phyloP scores from a whole-genome alignment of 2,329 filamentous ascomycete genomes.

The Xenoacremonium recifei region DNA sequence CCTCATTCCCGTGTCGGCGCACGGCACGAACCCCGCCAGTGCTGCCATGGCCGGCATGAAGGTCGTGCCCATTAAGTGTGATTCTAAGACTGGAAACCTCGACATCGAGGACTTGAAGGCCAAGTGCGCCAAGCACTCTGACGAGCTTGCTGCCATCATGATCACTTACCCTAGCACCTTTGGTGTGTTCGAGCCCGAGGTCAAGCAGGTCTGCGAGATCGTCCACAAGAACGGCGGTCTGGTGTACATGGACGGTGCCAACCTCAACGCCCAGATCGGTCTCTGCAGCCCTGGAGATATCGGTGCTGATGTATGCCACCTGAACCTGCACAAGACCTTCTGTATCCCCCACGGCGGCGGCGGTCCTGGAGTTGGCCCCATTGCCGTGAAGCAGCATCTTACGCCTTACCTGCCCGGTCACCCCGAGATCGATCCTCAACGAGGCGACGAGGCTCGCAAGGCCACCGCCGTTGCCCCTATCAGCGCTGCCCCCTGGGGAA shows the following conservation, averaged over 20 bases:
- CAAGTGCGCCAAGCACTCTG: constrained; percentile 85
- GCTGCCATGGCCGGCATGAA: constrained; percentile 96
- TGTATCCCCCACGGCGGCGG: constrained; percentile 96
- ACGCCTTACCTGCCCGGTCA: constrained; percentile 59
- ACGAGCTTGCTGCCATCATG: constrained; percentile 90
- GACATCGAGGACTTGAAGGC: constrained; percentile 84
- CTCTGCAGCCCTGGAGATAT: constrained; percentile 93
- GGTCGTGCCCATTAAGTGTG: constrained; percentile 89
- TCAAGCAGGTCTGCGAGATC: constrained; percentile 81
- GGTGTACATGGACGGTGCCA: constrained; percentile 99
- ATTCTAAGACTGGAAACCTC: constrained; percentile 82
- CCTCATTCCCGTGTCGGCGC: constrained; percentile 90
- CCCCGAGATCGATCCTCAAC: constrained; percentile 26
- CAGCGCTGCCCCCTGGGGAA: constrained; percentile 71
- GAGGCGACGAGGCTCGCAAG: constrained; percentile 46
- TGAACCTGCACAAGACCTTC: constrained; percentile 98
- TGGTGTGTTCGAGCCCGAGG: constrained; percentile 87
- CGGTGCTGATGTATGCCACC: constrained; percentile 94
- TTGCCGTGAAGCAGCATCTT: constrained; percentile 85
- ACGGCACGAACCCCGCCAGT: constrained; percentile 93
- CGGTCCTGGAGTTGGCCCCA: constrained; percentile 89
- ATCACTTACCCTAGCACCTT: constrained; percentile 94
- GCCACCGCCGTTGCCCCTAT: constrained; percentile 39
- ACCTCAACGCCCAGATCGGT: constrained; percentile 97
- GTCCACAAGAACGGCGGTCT: constrained; percentile 88